Base-by-base conservation (phyloP, 2,329 filamentous ascomycete genomes). In the Arthrobotrys sinensis region DNA sequence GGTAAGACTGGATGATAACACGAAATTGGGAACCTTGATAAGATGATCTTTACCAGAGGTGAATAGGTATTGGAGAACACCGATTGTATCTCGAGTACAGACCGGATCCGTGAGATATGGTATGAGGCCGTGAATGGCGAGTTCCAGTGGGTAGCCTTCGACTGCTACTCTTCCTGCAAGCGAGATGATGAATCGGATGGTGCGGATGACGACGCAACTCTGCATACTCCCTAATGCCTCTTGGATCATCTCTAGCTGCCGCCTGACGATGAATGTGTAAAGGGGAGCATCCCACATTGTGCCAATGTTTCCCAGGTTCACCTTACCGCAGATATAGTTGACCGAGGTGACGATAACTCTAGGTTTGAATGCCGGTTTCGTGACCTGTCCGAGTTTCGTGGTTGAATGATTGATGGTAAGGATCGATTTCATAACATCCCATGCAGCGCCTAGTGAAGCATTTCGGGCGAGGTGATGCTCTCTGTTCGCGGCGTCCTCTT, bases 11-110 rank as follows among this genome's bases (percentile, higher is more conserved):
- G 94, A 92, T 0, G 94, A 95, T 10, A 92, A 91, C 48, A 96
- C 86, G 81, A 97, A 97, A 0, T 90, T 91, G 0, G 93, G 90
- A 0, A 88, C 87, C 36, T 88, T 86, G 2, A 84, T 85, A 3
- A 99, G 86, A 82, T 95, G 90, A 4, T 85, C 81, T 14, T 86
- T 85, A 6, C 95, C 94, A 64, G 88, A 88, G 4, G 89, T 86
- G 12, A 98, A 86, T 0, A 99, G 87, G 84, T 97, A 97, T 83
- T 93, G 92, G 76, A 92, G 90, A 38, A 99, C 89, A 0, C 94
- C 95, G 52, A 98, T 87, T 0, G 93, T 91, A 85, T 99, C 96
- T 82, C 97, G 93, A 8, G 94, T 92, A 84, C 95, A 98, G 82
- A 96, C 92, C 0, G 91, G 88, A 81, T 98, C 91, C 0, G 91